Base-by-base conservation (phyloP, 805 yeast species). In the Ogataea siamensis region DNA sequence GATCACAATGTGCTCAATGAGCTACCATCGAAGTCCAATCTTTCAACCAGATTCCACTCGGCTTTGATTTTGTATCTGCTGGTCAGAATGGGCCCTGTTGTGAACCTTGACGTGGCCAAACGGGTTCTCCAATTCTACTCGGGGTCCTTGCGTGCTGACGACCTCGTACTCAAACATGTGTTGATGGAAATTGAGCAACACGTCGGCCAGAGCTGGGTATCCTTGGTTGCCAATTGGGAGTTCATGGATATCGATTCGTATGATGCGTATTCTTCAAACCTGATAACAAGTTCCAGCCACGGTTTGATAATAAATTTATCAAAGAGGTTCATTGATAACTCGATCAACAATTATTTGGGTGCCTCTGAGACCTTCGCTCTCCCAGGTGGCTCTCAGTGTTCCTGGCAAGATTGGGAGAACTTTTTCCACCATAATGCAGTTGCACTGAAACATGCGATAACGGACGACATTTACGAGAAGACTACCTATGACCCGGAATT, bases 401-500 rank as follows among this genome's bases (percentile, higher is more conserved):
- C 33, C 9, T 63, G 69, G 65, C 27, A 35, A 13, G 41, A 43
- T 12, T 55, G 66, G 42, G 48, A 54, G n/a, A 28, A 47, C 2
- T 64, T 66, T 37, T 61, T 62, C 40, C 28, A 54, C 0, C 40
- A 47, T 10, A 55, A 54, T 16, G 32, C 39, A 15, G 34, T 48
- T 9, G 23, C 34, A 23, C 19, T 42, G 20, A 30, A 35, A 17
- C 19, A 13, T 17, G 25, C 32, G 5, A 52, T 49, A 21, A 41
- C 47, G 13, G 40, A 50, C 11, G 52, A 58, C 23, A 38, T 47
- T 2, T 63, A 63, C 30, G 45, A 47, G 7, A 44, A 58, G 1
- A 55, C 66, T 0, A 46, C 63, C 5, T 85, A 88, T 57, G 91
- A 87, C 54, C 72, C 79, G n/a, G 79, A 82, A 52, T 86, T 88